Evolutionary conservation across 176 grass and related monocot species (phyloP).

Genomic region (Otatea glauca): DNA sequence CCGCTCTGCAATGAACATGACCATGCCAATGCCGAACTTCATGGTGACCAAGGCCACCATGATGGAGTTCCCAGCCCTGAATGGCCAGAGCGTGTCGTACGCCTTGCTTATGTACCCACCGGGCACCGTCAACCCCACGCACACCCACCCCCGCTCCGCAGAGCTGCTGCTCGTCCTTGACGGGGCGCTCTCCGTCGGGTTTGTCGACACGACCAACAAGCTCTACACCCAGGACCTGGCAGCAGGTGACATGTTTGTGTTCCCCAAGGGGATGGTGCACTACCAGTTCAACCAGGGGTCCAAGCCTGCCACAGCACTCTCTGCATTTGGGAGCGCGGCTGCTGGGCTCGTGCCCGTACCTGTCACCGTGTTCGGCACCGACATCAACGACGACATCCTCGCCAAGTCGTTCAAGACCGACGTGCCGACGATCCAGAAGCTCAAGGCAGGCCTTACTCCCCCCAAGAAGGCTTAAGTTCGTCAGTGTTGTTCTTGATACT

Average conservation of each 20-base stretch:
- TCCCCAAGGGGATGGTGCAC: constrained; percentile 61
- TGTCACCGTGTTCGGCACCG: constrained; percentile 41
- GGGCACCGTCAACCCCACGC: constrained; percentile 45
- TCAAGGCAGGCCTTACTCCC: constrained; percentile 12
- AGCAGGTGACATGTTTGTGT: constrained; percentile 54
- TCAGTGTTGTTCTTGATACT: not conserved
- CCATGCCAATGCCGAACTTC: constrained; percentile 22
- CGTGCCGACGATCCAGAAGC: constrained; percentile 14
- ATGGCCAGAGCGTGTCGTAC: constrained; percentile 55
- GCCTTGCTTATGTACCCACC: constrained; percentile 39
- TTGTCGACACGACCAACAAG: constrained; percentile 48
- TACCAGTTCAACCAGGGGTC: constrained; percentile 50
- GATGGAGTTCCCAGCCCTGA: constrained; percentile 48
- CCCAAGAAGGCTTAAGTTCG: constrained; percentile 7
- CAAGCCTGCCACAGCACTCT: constrained; percentile 10
- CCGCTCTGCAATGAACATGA: not conserved
- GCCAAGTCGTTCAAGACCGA: constrained; percentile 52
- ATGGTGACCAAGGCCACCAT: constrained; percentile 30
- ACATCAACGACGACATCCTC: constrained; percentile 19
- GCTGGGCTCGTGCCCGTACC: constrained; percentile 22
- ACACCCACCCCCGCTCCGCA: constrained; percentile 66
- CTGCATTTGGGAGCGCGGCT: constrained; percentile 36
- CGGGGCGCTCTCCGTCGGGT: constrained; percentile 56
- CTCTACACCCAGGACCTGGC: constrained; percentile 42
- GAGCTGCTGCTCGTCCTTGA: constrained; percentile 58